Evolutionary conservation across 192 early-diverging fungal genomes (phyloP), one percentile per base, ranked within the genome.

Genomic region (Coemansia sp.): DNA sequence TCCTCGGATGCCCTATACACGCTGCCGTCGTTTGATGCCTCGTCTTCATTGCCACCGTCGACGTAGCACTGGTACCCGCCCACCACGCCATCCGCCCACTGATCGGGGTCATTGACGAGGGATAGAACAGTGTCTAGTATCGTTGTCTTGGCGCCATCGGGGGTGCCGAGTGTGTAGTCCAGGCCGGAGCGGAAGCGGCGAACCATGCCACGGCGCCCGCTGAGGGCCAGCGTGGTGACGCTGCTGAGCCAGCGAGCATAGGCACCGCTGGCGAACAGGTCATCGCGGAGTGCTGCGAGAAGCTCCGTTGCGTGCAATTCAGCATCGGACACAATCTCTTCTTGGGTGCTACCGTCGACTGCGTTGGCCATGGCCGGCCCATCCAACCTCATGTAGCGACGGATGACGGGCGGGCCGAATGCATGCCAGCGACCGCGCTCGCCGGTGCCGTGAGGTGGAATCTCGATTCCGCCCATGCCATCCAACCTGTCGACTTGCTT

Each of bases 41-140:
- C 90, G 53, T 85, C 86, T 5, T 80, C 85, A 34, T 88, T 87
- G 48, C 88, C 84, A 11, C 84, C 83, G 9, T 87, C 86, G 76
- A 92, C 86, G 65, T 92, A 92, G 62, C 87, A 89, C 55, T 90
- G 87, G 77, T 91, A 94, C 0, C 90, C 92, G 40, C 92, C 92
- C 36, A 85, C 70, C 42, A 84, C 85, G 56, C 86, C 87, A 23
- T 77, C 72, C 8, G 77, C 75, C 91, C 91, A 92, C 48, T 64
- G 50, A 3, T 36, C 65, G 35, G 71, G 67, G 23, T 58, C 65
- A 16, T 70, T 73, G 1, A 83, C 82, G 39, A 92, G 69, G 43
- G 86, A 88, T 20, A 91, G 68, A 9, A 87, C 88, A 3, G 87
- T 87, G 46, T 93, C 89, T 9, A 93, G 82, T n/a, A 86, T 69